Evolutionary conservation across 2,329 filamentous ascomycete genomes (phyloP).

Genomic region (Penicillium sp.): DNA sequence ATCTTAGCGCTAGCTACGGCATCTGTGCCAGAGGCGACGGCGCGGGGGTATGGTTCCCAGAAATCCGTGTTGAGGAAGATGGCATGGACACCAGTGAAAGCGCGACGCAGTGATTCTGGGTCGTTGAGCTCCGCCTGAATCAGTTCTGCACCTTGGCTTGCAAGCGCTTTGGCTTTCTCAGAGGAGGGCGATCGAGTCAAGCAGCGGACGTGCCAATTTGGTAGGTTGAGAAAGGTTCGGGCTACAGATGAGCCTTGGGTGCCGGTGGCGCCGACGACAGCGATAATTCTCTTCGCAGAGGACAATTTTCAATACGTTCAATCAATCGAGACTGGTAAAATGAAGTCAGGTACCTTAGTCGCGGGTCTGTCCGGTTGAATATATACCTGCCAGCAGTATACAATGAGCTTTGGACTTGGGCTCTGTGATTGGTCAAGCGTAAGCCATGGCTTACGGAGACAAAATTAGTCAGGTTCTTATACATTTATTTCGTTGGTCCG

Average conservation of each 20-base stretch:
- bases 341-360: not conserved
- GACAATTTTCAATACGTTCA: not conserved
- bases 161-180: constrained; percentile 21
- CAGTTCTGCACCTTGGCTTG: constrained; percentile 28
- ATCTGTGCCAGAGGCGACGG: constrained; percentile 19
- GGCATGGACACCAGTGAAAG: constrained; percentile 46
- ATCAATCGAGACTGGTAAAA: not conserved
- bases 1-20: not conserved
- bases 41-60: constrained; percentile 51
- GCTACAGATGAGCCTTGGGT: constrained; percentile 33
- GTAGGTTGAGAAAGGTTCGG: constrained; percentile 24
- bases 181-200: constrained; percentile 32
- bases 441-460: constrained; percentile 2
- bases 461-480: not conserved
- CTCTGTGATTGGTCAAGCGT: not conserved
- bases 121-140: constrained; percentile 32
- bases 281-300: constrained; percentile 45
- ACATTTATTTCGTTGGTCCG: not conserved
- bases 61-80: constrained; percentile 60
- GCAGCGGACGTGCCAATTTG: constrained; percentile 33
- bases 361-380: not conserved
- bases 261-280: constrained; percentile 39
- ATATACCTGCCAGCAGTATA: constrained; percentile 15
- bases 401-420: not conserved
- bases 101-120: constrained; percentile 24